Base-by-base conservation (phyloP, 495 filamentous ascomycete genomes). In the Penicillium psychrofluorescens region DNA sequence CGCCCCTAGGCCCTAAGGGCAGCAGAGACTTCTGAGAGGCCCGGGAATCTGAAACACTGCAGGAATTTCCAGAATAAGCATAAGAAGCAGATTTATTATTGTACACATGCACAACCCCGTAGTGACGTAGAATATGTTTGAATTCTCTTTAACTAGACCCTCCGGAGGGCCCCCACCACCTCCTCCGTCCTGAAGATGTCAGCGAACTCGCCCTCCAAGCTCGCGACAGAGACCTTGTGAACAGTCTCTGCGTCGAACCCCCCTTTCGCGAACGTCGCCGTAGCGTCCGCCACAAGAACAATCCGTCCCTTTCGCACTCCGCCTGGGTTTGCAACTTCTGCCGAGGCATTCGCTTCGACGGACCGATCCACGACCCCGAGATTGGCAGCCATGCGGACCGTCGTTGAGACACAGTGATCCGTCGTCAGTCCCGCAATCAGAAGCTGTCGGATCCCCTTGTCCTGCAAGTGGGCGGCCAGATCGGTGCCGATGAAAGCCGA, bases 321-420 rank as follows among this genome's bases (percentile, higher is more conserved):
- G 11, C 44, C 34, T 8, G 49, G 50, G 29, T 53, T 45, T 10
- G 51, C 49, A 44, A 49, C 59, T 40, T 65, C 62, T 35, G 40
- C 35, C 1, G 57, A 43, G 7, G 53, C 53, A 0, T 46, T 52
- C 11, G 43, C 44, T 8, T 45, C 55, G 7, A 46, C 16, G 35
- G 51, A 48, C 14, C 59, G 55, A 50, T 64, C 60, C 15, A 70
- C 68, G 13, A 76, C 69, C 1, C 64, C 59, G 36, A 74, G 36
- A 46, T 78, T 75, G 10, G 61, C 63, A 4, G 72, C 71, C 67
- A 76, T 74, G 13, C 74, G 64, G 8, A 66, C 58, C 4, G 72
- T 71, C 6, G 71, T 77, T 39, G 67, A 71, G 16, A 76, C 69
- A 35, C 72, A 77, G 40, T 75, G 72, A 54, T 75, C 72, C 29